Conservation (phyloP, 805 yeast genomes). For the Sugiyamaella boreocaroliniensis region DNA sequence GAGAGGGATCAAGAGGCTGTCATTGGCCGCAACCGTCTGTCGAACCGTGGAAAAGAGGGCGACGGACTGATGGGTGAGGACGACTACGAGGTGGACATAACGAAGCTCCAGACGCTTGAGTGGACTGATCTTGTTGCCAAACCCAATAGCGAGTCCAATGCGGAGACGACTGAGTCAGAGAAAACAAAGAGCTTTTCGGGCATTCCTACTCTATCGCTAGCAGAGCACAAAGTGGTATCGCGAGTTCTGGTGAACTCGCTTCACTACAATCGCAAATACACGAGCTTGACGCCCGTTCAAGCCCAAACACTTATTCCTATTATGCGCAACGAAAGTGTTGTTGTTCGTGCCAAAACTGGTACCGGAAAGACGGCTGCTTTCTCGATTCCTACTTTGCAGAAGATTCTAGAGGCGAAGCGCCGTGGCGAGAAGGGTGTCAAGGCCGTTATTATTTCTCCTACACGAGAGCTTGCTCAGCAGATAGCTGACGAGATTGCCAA, state of each 20-base stretch:
- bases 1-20: constrained; percentile 6
- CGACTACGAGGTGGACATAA: constrained; percentile 25
- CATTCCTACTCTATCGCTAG: constrained; percentile 23
- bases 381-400: constrained; percentile 70
- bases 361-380: constrained; percentile 93
- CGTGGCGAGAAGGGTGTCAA: constrained; percentile 38
- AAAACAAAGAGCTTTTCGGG: constrained; percentile 20
- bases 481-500: constrained; percentile 58
- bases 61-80: constrained; percentile 28
- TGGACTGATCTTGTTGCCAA: constrained; percentile 22
- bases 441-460: constrained; percentile 75
- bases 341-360: constrained; percentile 90
- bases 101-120: constrained; percentile 17
- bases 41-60: constrained; percentile 18
- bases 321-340: constrained; percentile 64
- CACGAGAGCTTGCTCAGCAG: constrained; percentile 86
- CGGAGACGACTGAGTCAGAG: not conserved
- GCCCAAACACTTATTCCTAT: constrained; percentile 50
- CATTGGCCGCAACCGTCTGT: constrained; percentile 10
- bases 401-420: constrained; percentile 36
- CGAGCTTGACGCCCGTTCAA: constrained; percentile 32
- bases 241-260: constrained; percentile 30
- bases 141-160: not conserved
- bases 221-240: constrained; percentile 22
- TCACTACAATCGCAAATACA: constrained; percentile 27